Evolutionary conservation across 2,329 filamentous ascomycete species (phyloP).

Genomic region (Niveomyces coronatus): DNA sequence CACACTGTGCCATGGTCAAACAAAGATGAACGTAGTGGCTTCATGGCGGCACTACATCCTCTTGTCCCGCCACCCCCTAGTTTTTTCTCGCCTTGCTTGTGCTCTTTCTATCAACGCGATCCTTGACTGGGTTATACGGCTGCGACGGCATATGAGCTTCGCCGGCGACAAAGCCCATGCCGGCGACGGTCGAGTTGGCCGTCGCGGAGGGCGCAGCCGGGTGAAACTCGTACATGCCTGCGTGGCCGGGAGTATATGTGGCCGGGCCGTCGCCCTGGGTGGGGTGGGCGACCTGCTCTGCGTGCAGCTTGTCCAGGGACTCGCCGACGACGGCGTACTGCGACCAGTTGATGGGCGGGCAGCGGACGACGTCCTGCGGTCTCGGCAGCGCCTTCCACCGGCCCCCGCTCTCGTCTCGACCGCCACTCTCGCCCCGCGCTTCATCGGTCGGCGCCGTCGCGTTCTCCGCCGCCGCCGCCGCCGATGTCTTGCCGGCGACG

Average conservation of each 20-base stretch:
- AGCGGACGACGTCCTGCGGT: slow-evolving; percentile 73
- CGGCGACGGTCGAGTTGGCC: too few species aligned
- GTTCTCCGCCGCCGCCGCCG: slow-evolving; percentile 17
- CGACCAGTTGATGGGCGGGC: slow-evolving; percentile 86
- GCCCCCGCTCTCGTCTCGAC: too few species aligned
- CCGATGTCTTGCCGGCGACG: slow-evolving; percentile 40
- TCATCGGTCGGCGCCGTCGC: slow-evolving; percentile 12
- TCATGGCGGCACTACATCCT: too few species aligned
- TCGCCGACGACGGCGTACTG: slow-evolving; percentile 82
- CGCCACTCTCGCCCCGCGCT: slow-evolving; percentile 22
- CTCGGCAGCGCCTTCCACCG: slow-evolving; percentile 59
- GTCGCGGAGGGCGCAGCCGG: too few species aligned
- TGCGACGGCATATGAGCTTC: too few species aligned
- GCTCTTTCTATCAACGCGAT: slow-evolving; percentile 29
- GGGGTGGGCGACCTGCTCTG: slow-evolving; percentile 63
- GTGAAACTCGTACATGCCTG: slow-evolving; percentile 43
- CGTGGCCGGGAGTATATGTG: slow-evolving; percentile 21
- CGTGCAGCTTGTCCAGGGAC: slow-evolving; percentile 73
- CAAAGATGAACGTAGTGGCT: background rate
- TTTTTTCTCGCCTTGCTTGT: slow-evolving; percentile 22
- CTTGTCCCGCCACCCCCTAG: too few species aligned
- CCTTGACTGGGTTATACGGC: slow-evolving; percentile 44
- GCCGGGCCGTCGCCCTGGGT: slow-evolving; percentile 44
- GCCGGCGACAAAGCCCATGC: slow-evolving; percentile 37
- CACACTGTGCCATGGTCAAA: background rate